phyloP scores from a whole-genome alignment of 176 grass and related monocot species.

The Musa troglodytarum region DNA sequence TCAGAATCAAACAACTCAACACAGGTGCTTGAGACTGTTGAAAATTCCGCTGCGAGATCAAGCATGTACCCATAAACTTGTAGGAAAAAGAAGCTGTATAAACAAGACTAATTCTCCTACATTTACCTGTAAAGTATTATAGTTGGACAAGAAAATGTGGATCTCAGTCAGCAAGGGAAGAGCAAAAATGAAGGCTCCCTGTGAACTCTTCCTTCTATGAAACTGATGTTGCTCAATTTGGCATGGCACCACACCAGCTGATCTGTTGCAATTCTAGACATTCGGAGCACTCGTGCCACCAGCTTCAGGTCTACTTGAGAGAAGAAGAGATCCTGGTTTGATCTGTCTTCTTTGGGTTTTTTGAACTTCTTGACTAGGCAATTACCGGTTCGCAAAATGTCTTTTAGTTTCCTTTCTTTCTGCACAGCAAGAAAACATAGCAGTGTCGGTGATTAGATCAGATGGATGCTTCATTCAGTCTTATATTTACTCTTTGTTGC shows the following conservation, averaged over 20 bases:
- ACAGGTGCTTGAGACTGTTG: background rate
- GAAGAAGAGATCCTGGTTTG: conserved; percentile 86
- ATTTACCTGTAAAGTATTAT: background rate
- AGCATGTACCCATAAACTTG: background rate
- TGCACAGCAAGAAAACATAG: conserved; percentile 20
- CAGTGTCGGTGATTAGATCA: background rate
- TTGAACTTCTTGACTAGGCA: conserved; percentile 98
- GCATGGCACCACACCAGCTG: conserved; percentile 88
- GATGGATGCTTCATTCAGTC: too few relatives aligned
- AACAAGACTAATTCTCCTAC: background rate
- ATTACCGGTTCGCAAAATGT: conserved; percentile 75
- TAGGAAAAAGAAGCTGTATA: background rate
- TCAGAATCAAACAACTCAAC: too few relatives aligned
- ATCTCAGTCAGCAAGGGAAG: conserved; percentile 62
- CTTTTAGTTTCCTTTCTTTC: conserved; percentile 91
- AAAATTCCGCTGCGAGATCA: background rate
- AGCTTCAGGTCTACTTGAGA: conserved; percentile 78
- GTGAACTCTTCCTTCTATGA: conserved; percentile 66
- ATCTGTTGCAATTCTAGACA: conserved; percentile 71
- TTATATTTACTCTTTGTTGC: too few relatives aligned
- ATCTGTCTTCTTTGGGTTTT: conserved; percentile 77
- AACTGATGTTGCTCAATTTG: conserved; percentile 63
- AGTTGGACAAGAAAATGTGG: background rate
- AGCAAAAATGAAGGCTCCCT: conserved; percentile 97
- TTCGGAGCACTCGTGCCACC: conserved; percentile 62